These are phyloP conservation scores for Agroathelia rolfsii DNA, from an alignment of 1,284 basidiomycete species.

Conservation along the genomic window DNA sequence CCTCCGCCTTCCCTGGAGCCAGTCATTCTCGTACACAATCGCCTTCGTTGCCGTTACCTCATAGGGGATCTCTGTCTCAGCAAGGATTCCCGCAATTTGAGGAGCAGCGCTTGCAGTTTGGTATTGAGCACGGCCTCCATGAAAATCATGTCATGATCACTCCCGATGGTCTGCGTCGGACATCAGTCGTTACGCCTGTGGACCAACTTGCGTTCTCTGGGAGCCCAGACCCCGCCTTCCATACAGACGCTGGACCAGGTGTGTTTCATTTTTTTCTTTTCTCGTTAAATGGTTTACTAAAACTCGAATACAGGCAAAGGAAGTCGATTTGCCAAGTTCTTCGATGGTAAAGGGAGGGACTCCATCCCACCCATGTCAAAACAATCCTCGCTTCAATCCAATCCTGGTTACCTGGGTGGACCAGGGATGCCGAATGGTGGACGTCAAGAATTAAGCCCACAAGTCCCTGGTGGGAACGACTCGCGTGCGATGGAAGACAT, in stretches of 20 bases:
- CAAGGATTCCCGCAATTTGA: constrained; percentile 51
- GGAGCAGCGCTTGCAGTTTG: constrained; percentile 26
- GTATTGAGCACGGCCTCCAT: constrained; percentile 32
- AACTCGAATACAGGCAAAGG: constrained; percentile 53
- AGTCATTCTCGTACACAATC: constrained; percentile 8
- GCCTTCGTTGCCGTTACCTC: too few species aligned
- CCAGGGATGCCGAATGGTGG: too few species aligned
- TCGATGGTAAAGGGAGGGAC: constrained; percentile 61
- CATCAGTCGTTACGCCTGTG: constrained; percentile 19
- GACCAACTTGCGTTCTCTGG: constrained; percentile 1
- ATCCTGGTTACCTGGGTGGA: too few species aligned
- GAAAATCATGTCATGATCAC: constrained; percentile 16
- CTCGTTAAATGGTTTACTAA: constrained; percentile 5
- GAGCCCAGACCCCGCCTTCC: not conserved
- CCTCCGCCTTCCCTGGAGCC: constrained; percentile 10
- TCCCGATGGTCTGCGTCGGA: constrained; percentile 27
- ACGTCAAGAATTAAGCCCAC: too few species aligned
- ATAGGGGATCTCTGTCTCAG: too few species aligned
- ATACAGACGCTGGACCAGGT: not conserved
- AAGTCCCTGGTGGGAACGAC: constrained; percentile 31
- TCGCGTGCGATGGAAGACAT: constrained; percentile 63
- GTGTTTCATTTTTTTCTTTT: too few species aligned
- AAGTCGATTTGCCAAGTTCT: constrained; percentile 76
- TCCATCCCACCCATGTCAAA: constrained; percentile 15
- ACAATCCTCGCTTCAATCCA: too few species aligned